Conservation (phyloP, 2,329 filamentous ascomycete genomes). For the Didymella sp. region DNA sequence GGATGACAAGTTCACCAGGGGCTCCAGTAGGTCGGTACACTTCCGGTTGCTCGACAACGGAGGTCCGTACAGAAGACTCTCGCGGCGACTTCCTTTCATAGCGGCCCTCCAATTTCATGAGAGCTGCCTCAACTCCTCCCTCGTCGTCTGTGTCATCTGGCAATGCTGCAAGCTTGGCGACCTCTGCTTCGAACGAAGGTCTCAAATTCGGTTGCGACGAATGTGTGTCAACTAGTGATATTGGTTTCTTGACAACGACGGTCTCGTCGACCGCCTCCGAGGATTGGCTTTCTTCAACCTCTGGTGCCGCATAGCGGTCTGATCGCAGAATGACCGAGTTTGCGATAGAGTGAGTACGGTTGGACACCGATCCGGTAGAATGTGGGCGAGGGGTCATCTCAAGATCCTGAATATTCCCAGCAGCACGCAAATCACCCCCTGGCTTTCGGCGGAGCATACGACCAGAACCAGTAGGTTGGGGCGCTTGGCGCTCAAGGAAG, state of each 20-base stretch:
- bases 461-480: conserved; percentile 30
- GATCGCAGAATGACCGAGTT: conserved; percentile 49
- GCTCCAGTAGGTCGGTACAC: conserved; percentile 33
- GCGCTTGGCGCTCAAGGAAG: conserved; percentile 44
- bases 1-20: conserved; percentile 24
- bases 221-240: conserved; percentile 58
- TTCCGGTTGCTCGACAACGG: conserved; percentile 27
- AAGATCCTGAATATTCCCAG: conserved; percentile 56
- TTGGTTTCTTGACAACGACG: conserved; percentile 34
- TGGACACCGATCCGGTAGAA: conserved; percentile 58
- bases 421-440: conserved; percentile 57
- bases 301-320: conserved; percentile 36
- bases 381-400: conserved; percentile 50
- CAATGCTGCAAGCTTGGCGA: conserved; percentile 84
- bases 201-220: conserved; percentile 63
- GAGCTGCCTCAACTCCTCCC: conserved; percentile 88
- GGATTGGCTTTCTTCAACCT: conserved; percentile 17
- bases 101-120: conserved; percentile 90
- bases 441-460: conserved; percentile 56
- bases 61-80: conserved; percentile 29
- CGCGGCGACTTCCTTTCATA: conserved; percentile 63
- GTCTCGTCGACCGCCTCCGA: conserved; percentile 22
- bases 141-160: conserved; percentile 80
- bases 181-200: conserved; percentile 85
- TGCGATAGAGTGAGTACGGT: conserved; percentile 51